A percentile compares a stretch with the other conserved stretches of the same genome.
Conservation (phyloP, 2,329 filamentous ascomycete genomes). For the Aspergillus fumigatiaffinis region DNA sequence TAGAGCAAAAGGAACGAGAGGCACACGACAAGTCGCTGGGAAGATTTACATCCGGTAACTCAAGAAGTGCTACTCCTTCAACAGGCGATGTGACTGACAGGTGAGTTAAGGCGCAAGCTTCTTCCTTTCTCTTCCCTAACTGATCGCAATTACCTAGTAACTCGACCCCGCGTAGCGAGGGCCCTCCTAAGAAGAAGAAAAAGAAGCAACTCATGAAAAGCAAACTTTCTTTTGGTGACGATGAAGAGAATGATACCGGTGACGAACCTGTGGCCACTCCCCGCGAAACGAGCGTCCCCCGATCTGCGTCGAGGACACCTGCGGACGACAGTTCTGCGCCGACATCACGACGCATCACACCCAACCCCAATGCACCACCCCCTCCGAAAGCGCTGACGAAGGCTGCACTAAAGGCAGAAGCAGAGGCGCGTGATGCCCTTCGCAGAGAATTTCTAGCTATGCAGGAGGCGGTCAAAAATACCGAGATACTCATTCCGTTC, state of each 20-base stretch:
- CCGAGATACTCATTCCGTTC: constrained; percentile 87
- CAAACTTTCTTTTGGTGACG: constrained; percentile 61
- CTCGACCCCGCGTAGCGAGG: constrained; percentile 45
- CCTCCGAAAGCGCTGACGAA: constrained; percentile 75
- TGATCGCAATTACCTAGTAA: constrained; percentile 58
- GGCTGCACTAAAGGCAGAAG: constrained; percentile 71
- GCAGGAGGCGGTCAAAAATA: constrained; percentile 82
- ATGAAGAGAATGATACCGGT: constrained; percentile 57
- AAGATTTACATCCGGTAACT: constrained; percentile 40
- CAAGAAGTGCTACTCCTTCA: constrained; percentile 50
- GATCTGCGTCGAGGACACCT: constrained; percentile 35
- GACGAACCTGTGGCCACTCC: constrained; percentile 36
- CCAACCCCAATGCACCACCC: constrained; percentile 42
- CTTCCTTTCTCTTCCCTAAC: constrained; percentile 23
- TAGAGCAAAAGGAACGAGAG: constrained; percentile 84
- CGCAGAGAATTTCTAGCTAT: constrained; percentile 76
- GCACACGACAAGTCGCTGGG: constrained; percentile 60
- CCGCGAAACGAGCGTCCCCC: constrained; percentile 37
- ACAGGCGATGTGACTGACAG: constrained; percentile 50
- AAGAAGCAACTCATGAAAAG: constrained; percentile 58
- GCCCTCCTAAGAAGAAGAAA: constrained; percentile 51
- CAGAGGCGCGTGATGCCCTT: constrained; percentile 68
- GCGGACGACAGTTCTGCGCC: constrained; percentile 27
- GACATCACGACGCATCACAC: constrained; percentile 34
- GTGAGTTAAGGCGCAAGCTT: constrained; percentile 44